phyloP scores from a whole-genome alignment of 2,329 filamentous ascomycete species.

The Simplicillium sp. region DNA sequence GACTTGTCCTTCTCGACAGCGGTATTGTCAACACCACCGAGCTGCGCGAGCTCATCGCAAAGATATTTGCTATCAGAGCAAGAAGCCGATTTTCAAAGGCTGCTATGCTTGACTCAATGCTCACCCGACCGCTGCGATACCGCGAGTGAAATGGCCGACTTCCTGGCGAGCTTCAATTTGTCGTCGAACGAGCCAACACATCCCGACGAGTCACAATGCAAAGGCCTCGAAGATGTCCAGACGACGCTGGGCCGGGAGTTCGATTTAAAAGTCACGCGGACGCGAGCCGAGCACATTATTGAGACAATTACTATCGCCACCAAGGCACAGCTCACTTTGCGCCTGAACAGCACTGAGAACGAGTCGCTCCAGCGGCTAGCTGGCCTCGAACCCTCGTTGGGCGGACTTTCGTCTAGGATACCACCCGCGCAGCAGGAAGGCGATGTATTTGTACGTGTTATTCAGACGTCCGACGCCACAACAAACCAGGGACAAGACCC shows the following conservation, averaged over 20 bases:
- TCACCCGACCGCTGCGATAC: no score
- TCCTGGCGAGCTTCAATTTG: constrained; percentile 26
- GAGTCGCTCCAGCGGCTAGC: no score
- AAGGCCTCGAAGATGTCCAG: constrained; percentile 34
- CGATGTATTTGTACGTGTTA: constrained; percentile 15
- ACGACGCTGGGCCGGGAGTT: constrained; percentile 31
- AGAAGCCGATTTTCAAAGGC: no score
- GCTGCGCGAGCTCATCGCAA: no score
- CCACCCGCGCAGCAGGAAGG: constrained; percentile 14
- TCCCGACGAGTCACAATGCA: constrained; percentile 16
- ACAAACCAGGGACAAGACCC: constrained; percentile 41
- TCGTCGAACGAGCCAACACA: constrained; percentile 11
- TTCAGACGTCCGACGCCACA: constrained; percentile 33
- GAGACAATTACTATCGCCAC: constrained; percentile 36
- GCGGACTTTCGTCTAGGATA: constrained; percentile 11
- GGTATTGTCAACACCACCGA: no score
- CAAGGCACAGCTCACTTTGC: constrained; percentile 28
- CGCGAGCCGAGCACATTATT: constrained; percentile 39
- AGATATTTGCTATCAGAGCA: no score
- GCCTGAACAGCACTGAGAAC: constrained; percentile 2
- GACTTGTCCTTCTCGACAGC: no score
- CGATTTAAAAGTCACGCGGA: constrained; percentile 31
- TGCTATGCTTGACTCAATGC: no score
- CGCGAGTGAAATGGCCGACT: constrained; percentile 21
- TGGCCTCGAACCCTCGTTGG: background rate